Evolutionary conservation across 768 basidiomycete genomes (phyloP).

Genomic region (Boletus insuetus): DNA sequence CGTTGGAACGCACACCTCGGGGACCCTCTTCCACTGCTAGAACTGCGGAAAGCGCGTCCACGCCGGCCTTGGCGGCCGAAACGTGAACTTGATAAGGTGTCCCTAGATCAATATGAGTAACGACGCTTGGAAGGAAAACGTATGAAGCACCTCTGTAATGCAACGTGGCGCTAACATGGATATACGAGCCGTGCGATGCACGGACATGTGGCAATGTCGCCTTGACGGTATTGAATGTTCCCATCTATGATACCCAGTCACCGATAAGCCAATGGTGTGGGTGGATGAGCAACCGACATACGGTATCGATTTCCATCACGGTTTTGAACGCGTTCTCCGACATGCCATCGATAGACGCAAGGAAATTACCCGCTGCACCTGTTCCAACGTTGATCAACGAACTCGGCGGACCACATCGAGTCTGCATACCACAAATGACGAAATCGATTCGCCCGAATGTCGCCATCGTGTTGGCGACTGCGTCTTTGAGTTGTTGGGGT

Average conservation of each 20-base stretch:
- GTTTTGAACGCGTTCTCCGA: slow-evolving; percentile 91
- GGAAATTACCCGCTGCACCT: slow-evolving; percentile 97
- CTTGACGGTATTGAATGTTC: slow-evolving; percentile 93
- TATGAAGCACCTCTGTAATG: slow-evolving; percentile 66
- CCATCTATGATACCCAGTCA: slow-evolving; percentile 50
- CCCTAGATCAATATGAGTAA: slow-evolving; percentile 36
- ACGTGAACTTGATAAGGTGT: slow-evolving; percentile 90
- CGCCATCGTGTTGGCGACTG: slow-evolving; percentile 72
- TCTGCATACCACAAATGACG: slow-evolving; percentile 79
- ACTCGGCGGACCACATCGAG: background rate
- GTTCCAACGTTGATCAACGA: background rate
- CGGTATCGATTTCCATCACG: slow-evolving; percentile 92
- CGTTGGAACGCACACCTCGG: slow-evolving; percentile 87
- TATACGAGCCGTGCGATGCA: slow-evolving; percentile 72
- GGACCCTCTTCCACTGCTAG: slow-evolving; percentile 95
- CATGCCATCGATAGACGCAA: slow-evolving; percentile 78
- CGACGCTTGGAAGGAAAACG: background rate
- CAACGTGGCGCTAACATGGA: slow-evolving; percentile 86
- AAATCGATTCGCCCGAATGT: slow-evolving; percentile 88
- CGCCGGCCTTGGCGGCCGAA: slow-evolving; percentile 90
- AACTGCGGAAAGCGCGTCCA: slow-evolving; percentile 85
- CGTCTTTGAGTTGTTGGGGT: slow-evolving; percentile 65
- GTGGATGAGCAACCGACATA: slow-evolving; percentile 32
- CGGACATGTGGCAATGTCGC: slow-evolving; percentile 79
- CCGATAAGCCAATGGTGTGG: background rate